phyloP scores from a whole-genome alignment of 306 rosid species.

The Potentilla sterilis region DNA sequence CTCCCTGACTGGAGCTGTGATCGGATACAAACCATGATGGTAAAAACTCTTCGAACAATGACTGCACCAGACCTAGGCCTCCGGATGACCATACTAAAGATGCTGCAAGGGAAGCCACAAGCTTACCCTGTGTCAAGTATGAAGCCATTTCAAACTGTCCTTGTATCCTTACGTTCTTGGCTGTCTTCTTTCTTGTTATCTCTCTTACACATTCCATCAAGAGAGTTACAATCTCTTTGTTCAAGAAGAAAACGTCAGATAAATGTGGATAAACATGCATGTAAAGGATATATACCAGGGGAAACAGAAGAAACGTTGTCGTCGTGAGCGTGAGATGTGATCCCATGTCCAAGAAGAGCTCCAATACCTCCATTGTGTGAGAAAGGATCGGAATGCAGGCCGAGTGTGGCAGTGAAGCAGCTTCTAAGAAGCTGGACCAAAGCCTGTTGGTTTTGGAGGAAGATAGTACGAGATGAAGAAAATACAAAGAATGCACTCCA shows the following conservation, averaged over 20 bases:
- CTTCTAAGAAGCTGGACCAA: slow-evolving; percentile 78
- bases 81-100: slow-evolving; percentile 86
- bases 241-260: slow-evolving; percentile 55
- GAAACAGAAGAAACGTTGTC: slow-evolving; percentile 81
- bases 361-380: slow-evolving; percentile 77
- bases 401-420: slow-evolving; percentile 89
- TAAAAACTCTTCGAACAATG: slow-evolving; percentile 71
- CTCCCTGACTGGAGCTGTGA: slow-evolving; percentile 55
- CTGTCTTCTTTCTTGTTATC: slow-evolving; percentile 48
- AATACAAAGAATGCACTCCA: slow-evolving; percentile 84
- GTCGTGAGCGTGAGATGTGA: slow-evolving; percentile 54
- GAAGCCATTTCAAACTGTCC: slow-evolving; percentile 62
- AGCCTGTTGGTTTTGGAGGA: slow-evolving; percentile 75
- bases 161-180: slow-evolving; percentile 50
- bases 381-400: slow-evolving; percentile 53
- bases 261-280: slow-evolving; percentile 68
- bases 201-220: slow-evolving; percentile 73
- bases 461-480: slow-evolving; percentile 83
- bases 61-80: slow-evolving; percentile 67
- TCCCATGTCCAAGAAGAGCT: slow-evolving; percentile 89
- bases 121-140: slow-evolving; percentile 67
- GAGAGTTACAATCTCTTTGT: slow-evolving; percentile 76
- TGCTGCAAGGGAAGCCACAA: slow-evolving; percentile 86
- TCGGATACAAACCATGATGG: slow-evolving; percentile 90
- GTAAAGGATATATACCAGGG: slow-evolving; percentile 73